Evolutionary conservation across 139 green algal species (phyloP), one percentile per base, ranked within the genome.

Genomic region (Picochlorum sp.): DNA sequence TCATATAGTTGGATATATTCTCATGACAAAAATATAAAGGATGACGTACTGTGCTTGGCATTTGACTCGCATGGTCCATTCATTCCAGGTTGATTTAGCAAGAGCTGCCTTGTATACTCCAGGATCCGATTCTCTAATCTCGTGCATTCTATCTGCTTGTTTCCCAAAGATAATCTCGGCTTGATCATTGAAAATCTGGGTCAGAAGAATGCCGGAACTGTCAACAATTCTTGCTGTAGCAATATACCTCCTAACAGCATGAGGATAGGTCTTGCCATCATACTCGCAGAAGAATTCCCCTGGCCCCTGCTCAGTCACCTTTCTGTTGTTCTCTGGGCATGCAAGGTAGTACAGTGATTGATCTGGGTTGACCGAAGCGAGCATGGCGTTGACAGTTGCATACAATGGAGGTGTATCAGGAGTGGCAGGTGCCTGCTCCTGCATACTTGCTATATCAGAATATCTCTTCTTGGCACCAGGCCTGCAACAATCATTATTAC

Each of bases 291-390:
- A 82, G 67, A 74, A 91, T 6, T 58, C 55, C 6, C 70, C 64
- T 54, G 47, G 47, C 47, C 71, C 76, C 55, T 83, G 78, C 61
- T 84, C 65, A 61, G 83, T 70, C 28, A 84, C 77, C 81, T 96
- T 96, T 45, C 77, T 74, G 67, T 88, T 88, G 69, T 84, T 92
- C 38, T 91, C 85, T 18, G 85, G 87, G 77, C 82, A 82, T 41
- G 89, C 87, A 21, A 86, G 61, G 74, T 96, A 95, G 67, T 82
- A 92, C 70, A 96, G 71, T 21, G 56, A 73, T 70, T 91, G 74
- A 10, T 90, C 76, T 4, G 73, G 49, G 63, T 86, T 83, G 63
- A 90, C 81, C 47, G 62, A 26, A 1, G 76, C 68, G 13, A 90
- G 63, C 2, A 63, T 74, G 34, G 57, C 68, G 13, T 24, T 50